A percentile compares a stretch with the other conserved stretches of the same genome.
phyloP scores from a whole-genome alignment of 2,329 filamentous ascomycete species.

The Scorias spongiosa region DNA sequence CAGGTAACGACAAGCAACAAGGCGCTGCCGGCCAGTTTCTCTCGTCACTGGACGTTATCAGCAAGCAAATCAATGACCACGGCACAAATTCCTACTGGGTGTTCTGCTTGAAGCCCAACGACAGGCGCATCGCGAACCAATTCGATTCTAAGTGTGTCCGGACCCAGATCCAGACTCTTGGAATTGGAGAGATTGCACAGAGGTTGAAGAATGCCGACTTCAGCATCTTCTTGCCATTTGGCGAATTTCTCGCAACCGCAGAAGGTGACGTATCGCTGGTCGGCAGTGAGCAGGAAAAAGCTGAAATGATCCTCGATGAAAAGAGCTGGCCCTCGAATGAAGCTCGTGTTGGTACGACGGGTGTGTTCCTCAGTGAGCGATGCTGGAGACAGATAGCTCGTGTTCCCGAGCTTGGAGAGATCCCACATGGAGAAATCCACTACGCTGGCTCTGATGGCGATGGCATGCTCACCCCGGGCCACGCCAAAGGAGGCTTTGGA shows the following conservation, averaged over 20 bases:
- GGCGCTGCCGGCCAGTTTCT: slow-evolving; percentile 89
- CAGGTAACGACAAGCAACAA: slow-evolving; percentile 43
- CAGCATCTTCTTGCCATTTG: slow-evolving; percentile 87
- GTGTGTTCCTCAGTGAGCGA: slow-evolving; percentile 86
- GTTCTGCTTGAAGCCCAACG: slow-evolving; percentile 94
- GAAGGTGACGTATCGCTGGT: slow-evolving; percentile 75
- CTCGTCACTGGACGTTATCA: slow-evolving; percentile 76
- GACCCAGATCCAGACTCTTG: slow-evolving; percentile 84
- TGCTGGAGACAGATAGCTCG: slow-evolving; percentile 88
- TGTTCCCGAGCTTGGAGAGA: slow-evolving; percentile 49
- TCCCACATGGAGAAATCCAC: slow-evolving; percentile 34
- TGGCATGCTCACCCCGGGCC: slow-evolving; percentile 41
- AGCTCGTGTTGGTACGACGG: slow-evolving; percentile 76
- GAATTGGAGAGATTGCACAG: slow-evolving; percentile 93
- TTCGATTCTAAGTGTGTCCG: slow-evolving; percentile 98
- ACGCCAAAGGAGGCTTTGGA: slow-evolving; percentile 38
- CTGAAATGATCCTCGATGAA: slow-evolving; percentile 79
- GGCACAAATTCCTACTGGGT: slow-evolving; percentile 91
- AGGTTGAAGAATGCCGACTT: slow-evolving; percentile 86
- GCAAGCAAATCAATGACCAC: slow-evolving; percentile 64
- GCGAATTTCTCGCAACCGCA: slow-evolving; percentile 80
- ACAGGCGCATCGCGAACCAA: slow-evolving; percentile 91
- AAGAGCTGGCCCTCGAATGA: slow-evolving; percentile 88
- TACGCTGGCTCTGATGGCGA: slow-evolving; percentile 30
- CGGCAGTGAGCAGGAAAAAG: slow-evolving; percentile 83